phyloP scores from a whole-genome alignment of 2,329 filamentous ascomycete genomes.

The Coniochaeta sp. region DNA sequence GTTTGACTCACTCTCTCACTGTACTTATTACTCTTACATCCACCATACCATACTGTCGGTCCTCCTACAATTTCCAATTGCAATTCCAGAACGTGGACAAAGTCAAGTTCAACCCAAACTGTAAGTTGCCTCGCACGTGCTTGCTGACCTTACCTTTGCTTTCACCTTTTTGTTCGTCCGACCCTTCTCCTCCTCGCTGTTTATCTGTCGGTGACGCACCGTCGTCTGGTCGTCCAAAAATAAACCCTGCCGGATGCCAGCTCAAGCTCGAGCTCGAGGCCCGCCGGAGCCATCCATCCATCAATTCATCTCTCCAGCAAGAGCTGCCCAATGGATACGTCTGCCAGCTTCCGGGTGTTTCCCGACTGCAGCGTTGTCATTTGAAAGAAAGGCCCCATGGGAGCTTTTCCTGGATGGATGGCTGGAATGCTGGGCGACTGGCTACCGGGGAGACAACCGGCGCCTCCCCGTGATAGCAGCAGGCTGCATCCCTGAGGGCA shows the following conservation, averaged over 20 bases:
- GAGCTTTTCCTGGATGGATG: not conserved
- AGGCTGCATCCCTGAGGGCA: conserved; percentile 3
- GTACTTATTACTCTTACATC: no score
- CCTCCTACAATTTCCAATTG: no score
- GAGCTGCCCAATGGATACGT: not conserved
- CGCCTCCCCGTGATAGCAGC: conserved; percentile 8
- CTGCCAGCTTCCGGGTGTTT: conserved; percentile 5
- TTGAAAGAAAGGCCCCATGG: not conserved
- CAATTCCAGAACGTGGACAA: not conserved
- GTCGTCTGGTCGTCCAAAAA: not conserved
- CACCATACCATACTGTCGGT: no score
- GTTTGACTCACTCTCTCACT: not conserved
- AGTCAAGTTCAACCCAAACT: not conserved
- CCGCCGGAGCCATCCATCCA: no score
- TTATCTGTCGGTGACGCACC: not conserved
- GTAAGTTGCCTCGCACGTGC: not conserved
- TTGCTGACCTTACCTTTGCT: not conserved
- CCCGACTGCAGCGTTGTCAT: conserved; percentile 5
- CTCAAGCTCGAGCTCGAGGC: not conserved
- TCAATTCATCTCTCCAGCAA: not conserved
- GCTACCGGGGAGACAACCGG: not conserved
- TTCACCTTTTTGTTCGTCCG: not conserved
- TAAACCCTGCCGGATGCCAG: not conserved
- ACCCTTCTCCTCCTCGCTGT: not conserved
- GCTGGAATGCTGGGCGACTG: not conserved